phyloP scores from a whole-genome alignment of 2,329 filamentous ascomycete genomes.

The Fusarium sororula region DNA sequence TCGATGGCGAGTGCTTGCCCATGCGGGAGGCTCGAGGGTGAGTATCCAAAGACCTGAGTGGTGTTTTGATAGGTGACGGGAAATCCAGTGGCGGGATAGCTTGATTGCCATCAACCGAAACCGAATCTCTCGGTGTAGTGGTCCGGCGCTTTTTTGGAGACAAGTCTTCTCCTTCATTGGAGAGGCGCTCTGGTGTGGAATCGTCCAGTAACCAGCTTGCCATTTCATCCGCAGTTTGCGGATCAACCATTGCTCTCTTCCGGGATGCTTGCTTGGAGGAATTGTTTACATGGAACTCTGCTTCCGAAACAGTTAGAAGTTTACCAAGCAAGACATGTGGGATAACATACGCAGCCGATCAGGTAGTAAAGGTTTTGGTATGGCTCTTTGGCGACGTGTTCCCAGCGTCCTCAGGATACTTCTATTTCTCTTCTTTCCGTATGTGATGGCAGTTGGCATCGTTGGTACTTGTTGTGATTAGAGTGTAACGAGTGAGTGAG shows the following conservation, averaged over 20 bases:
- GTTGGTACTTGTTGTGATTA: not conserved
- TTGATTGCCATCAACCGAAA: not conserved
- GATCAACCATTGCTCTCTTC: conserved; percentile 8
- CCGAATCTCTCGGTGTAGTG: not conserved
- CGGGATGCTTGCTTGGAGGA: conserved; percentile 10
- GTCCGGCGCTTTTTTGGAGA: conserved; percentile 11
- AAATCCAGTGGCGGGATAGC: conserved; percentile 15
- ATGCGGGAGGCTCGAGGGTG: conserved; percentile 8
- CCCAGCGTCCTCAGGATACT: conserved; percentile 42
- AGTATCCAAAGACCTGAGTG: not conserved
- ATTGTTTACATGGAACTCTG: not conserved
- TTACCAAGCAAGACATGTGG: not conserved
- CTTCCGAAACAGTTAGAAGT: not conserved
- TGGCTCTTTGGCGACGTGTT: conserved; percentile 38
- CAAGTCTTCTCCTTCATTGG: not conserved
- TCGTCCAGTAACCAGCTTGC: conserved; percentile 46
- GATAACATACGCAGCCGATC: conserved; percentile 31
- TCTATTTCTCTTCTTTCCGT: conserved; percentile 45
- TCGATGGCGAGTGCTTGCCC: conserved; percentile 19
- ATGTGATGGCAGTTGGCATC: conserved; percentile 41
- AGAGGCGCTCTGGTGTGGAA: conserved; percentile 18
- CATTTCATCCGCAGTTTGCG: conserved; percentile 39
- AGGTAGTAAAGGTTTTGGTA: conserved; percentile 18
- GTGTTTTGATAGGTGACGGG: conserved; percentile 17
- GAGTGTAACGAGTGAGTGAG: not conserved